Conservation (phyloP, 805 yeast species). For the Komagataella pastoris region DNA sequence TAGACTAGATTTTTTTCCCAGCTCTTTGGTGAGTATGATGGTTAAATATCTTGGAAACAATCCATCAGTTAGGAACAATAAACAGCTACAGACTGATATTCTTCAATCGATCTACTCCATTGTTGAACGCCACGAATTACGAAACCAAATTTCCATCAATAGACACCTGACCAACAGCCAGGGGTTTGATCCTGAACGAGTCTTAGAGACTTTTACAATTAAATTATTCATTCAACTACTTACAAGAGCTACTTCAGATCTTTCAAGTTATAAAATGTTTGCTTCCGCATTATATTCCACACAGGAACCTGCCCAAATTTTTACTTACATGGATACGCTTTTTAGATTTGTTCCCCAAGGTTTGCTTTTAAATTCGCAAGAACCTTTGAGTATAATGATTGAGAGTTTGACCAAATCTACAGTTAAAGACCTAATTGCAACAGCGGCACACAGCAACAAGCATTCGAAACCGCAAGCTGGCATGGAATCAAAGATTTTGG, state of each 20-base stretch:
- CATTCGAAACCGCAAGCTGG: not conserved
- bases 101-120: not conserved
- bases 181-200: not conserved
- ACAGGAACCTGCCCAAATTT: not conserved
- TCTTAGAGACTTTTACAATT: not conserved
- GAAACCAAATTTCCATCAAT: not conserved
- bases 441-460: not conserved
- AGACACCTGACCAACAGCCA: not conserved
- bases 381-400: not conserved
- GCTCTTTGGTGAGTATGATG: not conserved
- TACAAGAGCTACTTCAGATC: not conserved
- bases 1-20: not conserved
- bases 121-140: not conserved
- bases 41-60: not conserved
- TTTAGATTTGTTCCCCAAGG: not conserved
- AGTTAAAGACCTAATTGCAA: not conserved
- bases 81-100: not conserved
- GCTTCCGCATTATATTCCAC: not conserved
- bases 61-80: not conserved
- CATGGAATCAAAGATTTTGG: not conserved
- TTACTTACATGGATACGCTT: not conserved
- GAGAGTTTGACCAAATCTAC: not conserved
- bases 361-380: not conserved
- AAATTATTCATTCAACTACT: not conserved
- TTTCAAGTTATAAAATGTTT: not conserved